Evolutionary conservation across 2,329 filamentous ascomycete species (phyloP).

Genomic region (Catunica adiposa): DNA sequence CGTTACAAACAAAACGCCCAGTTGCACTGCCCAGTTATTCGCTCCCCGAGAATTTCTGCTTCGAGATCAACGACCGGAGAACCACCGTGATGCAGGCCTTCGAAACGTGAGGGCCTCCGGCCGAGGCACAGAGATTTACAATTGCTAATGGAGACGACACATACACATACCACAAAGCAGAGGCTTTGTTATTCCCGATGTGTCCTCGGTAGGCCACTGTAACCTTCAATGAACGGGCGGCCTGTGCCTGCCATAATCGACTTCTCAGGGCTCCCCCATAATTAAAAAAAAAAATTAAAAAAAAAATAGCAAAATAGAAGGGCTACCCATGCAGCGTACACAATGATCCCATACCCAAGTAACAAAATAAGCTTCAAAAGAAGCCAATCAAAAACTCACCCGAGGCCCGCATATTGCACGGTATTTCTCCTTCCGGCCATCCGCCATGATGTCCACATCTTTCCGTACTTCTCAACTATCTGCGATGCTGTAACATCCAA

Average conservation of each 20-base stretch:
- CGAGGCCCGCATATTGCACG: too few species aligned
- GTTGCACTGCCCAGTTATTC: neutral
- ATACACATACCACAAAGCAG: too few species aligned
- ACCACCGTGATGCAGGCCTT: neutral
- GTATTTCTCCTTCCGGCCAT: too few species aligned
- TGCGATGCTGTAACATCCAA: neutral
- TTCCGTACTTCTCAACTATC: too few species aligned
- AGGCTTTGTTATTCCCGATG: neutral
- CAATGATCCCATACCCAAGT: too few species aligned
- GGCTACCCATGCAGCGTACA: too few species aligned
- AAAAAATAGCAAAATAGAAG: too few species aligned
- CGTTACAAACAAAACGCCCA: too few species aligned
- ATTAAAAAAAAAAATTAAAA: neutral
- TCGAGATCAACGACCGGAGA: neutral
- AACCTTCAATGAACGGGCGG: neutral
- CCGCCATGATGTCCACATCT: too few species aligned
- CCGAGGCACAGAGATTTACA: neutral
- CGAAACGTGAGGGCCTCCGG: neutral
- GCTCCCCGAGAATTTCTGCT: neutral
- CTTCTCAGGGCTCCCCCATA: neutral
- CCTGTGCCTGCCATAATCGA: neutral
- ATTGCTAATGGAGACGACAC: too few species aligned
- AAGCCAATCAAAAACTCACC: too few species aligned
- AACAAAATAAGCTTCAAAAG: too few species aligned
- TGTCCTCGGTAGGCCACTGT: neutral